These are phyloP conservation scores for Xylaria sp. DNA, from an alignment of 2,329 filamentous ascomycete genomes.

Conservation along the genomic window DNA sequence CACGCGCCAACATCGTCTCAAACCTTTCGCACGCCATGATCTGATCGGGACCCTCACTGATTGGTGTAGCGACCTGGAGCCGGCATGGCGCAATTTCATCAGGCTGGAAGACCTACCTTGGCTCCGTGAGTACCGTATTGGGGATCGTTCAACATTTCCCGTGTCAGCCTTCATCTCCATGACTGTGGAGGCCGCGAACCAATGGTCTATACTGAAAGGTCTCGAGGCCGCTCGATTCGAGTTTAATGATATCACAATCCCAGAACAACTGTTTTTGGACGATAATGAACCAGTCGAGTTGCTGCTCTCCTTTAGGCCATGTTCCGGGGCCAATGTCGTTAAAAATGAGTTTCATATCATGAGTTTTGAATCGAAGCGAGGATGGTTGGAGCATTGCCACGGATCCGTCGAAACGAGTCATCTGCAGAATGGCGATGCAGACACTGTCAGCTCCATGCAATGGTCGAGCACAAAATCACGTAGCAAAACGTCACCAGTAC, in stretches of 20 bases:
- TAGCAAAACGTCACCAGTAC: conserved; percentile 44
- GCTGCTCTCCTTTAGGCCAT: conserved; percentile 38
- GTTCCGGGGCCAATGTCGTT: conserved; percentile 29
- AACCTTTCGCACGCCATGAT: conserved; percentile 39
- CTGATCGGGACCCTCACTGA: conserved; percentile 39
- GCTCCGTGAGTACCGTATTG: conserved; percentile 51
- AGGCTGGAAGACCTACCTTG: conserved; percentile 46
- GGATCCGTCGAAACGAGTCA: conserved; percentile 35
- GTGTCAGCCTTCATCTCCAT: conserved; percentile 47
- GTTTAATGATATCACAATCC: conserved; percentile 41
- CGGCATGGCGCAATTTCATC: conserved; percentile 44
- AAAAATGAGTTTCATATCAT: conserved; percentile 43
- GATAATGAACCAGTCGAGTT: conserved; percentile 42
- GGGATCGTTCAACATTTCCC: conserved; percentile 51
- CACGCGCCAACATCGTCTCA: conserved; percentile 37
- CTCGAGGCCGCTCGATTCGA: conserved; percentile 38
- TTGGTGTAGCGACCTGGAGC: conserved; percentile 39
- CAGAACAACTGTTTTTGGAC: conserved; percentile 38
- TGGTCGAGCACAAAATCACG: conserved; percentile 41
- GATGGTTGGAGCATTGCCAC: conserved; percentile 45
- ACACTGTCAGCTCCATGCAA: conserved; percentile 38
- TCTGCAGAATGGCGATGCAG: conserved; percentile 33
- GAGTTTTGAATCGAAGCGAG: conserved; percentile 39
- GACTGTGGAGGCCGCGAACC: conserved; percentile 33
- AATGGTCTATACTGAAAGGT: conserved; percentile 33